Base-by-base conservation (phyloP, 2,329 filamentous ascomycete species). In the Cercospora canescens region DNA sequence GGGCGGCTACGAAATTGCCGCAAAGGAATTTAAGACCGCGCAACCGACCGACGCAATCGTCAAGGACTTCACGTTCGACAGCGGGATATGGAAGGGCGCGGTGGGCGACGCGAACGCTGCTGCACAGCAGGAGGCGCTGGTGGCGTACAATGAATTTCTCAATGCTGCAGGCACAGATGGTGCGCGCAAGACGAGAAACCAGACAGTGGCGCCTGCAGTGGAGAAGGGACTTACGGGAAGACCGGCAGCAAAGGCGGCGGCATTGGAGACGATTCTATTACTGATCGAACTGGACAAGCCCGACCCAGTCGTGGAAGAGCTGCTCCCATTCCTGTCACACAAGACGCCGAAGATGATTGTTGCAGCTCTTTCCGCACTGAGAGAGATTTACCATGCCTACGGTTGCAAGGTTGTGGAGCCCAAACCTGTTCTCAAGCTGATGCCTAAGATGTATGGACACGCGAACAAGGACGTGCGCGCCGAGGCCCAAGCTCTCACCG, bases 381-480 rank as follows among this genome's bases (percentile, higher is more conserved):
- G 91, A 0, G 86, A 89, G 56, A 93, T 98, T 66, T 95, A 92
- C 76, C 93, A 97, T 79, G 95, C 92, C 75, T 99, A 94, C 78
- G 95, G 96, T 64, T 96, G 93, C 83, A 97, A 97, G 80, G 88
- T 93, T 18, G 90, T 95, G 58, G 95, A 99, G 75, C 93, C 96
- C 3, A 97, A 99, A 77, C 90, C 92, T 1, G 89, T 96, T 21
- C 86, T 98, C 66, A 98, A 98, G 77, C 82, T 87, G 11, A 83
- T 99, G 2, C 93, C 95, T 3, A 96, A 97, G 76, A 90, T 90
- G 1, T 99, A 97, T 76, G 93, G 92, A 21, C 95, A 98, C 77
- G 94, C 95, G 34, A 95, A 99, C 84, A 99, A 99, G 81, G 98
- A 98, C 77, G 92, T 99, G 16, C 90, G 95, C 79, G 93, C 94